These are phyloP conservation scores for Didymosphaeria variabile DNA, from an alignment of 2,329 filamentous ascomycete genomes.

Conservation along the genomic window DNA sequence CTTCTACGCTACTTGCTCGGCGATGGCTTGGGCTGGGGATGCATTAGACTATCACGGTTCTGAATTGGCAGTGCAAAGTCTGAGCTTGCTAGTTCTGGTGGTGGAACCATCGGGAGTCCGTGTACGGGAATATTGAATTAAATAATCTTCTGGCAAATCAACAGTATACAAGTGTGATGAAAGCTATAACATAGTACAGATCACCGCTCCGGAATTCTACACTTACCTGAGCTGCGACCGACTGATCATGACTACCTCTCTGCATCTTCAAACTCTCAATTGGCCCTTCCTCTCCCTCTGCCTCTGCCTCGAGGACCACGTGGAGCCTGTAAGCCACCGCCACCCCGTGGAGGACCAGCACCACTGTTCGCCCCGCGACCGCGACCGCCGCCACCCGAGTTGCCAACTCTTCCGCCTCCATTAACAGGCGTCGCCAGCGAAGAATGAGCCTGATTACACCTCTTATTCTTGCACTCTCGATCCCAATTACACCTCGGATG, in stretches of 20 bases:
- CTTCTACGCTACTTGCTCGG: too few relatives aligned
- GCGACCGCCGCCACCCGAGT: background rate
- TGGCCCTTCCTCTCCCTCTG: background rate
- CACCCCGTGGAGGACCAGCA: background rate
- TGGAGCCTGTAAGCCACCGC: background rate
- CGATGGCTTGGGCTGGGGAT: too few relatives aligned
- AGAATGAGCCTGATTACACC: conserved; percentile 15
- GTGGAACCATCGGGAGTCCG: too few relatives aligned
- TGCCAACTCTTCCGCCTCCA: background rate
- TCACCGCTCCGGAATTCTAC: too few relatives aligned
- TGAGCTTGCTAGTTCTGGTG: too few relatives aligned
- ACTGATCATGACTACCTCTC: background rate
- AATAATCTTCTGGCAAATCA: too few relatives aligned
- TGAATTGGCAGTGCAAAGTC: too few relatives aligned
- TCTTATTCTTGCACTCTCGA: background rate
- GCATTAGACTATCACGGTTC: too few relatives aligned
- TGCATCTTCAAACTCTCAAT: background rate
- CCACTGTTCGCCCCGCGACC: background rate
- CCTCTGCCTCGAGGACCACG: background rate
- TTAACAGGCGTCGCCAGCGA: background rate
- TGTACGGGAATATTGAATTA: too few relatives aligned
- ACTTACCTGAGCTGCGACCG: too few relatives aligned
- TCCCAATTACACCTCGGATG: conserved; percentile 10
- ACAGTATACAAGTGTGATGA: too few relatives aligned
- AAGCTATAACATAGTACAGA: too few relatives aligned